Evolutionary conservation across 257 asterid species (phyloP).

Genomic region (Solanum arcanum): DNA sequence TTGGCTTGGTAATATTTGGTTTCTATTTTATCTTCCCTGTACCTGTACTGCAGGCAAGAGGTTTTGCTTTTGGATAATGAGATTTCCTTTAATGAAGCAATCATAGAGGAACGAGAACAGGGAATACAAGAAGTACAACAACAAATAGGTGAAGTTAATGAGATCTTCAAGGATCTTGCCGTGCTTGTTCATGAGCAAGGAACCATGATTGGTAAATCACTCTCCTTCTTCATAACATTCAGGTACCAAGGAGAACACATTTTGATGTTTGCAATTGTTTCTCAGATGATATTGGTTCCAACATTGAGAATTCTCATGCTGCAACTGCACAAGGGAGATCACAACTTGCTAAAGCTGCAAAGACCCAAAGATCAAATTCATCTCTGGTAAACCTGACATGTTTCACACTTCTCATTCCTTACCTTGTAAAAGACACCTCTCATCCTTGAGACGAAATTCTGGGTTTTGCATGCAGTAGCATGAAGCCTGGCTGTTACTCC

Average conservation of each 20-base stretch:
- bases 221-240: background rate
- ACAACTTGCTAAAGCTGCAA: constrained; percentile 83
- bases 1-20: background rate
- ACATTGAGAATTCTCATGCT: constrained; percentile 70
- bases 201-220: constrained; percentile 65
- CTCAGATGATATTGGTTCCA: constrained; percentile 80
- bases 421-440: background rate
- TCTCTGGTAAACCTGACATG: constrained; percentile 44
- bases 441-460: background rate
- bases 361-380: constrained; percentile 79
- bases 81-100: constrained; percentile 84
- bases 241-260: background rate
- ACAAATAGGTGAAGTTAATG: constrained; percentile 93
- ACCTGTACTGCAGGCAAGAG: constrained; percentile 59
- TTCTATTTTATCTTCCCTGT: constrained; percentile 3
- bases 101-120: constrained; percentile 90
- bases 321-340: constrained; percentile 84
- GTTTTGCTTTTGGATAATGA: constrained; percentile 79
- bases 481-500: background rate
- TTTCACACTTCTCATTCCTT: background rate
- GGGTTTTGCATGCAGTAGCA: background rate
- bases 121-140: constrained; percentile 93
- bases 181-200: constrained; percentile 95
- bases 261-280: background rate
- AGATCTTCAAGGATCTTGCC: constrained; percentile 87